Conservation (phyloP, 768 basidiomycete genomes). For the Pleurotus salmoneostramineus region DNA sequence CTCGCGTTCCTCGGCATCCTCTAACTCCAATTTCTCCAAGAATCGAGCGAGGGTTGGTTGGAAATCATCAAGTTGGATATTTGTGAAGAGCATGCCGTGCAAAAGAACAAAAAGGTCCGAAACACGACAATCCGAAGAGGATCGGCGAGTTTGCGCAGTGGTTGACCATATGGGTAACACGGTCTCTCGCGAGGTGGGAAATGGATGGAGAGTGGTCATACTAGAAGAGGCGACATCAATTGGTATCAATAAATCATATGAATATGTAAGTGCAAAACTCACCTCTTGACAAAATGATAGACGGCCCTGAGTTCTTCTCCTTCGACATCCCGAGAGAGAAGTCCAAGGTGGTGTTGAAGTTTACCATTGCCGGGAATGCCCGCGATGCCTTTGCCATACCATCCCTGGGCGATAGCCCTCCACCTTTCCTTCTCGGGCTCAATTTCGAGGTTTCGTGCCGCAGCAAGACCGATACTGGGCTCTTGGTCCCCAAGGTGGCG, state of each 20-base stretch:
- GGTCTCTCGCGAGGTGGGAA: constrained; percentile 84
- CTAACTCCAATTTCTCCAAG: constrained; percentile 81
- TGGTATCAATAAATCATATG: neutral
- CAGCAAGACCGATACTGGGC: constrained; percentile 82
- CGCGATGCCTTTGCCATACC: constrained; percentile 86
- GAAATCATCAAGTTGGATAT: constrained; percentile 93
- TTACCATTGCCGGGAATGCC: constrained; percentile 94
- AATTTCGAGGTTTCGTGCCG: constrained; percentile 77
- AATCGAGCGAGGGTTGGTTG: constrained; percentile 75
- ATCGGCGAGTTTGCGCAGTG: constrained; percentile 66
- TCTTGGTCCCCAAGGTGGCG: neutral
- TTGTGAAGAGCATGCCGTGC: constrained; percentile 97
- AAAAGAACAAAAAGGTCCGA: constrained; percentile 86
- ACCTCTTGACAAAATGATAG: constrained; percentile 97
- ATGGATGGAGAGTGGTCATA: constrained; percentile 89
- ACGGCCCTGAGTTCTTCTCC: constrained; percentile 79
- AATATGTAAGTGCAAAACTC: constrained; percentile 18
- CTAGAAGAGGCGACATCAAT: constrained; percentile 34
- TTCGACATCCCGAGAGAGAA: constrained; percentile 81
- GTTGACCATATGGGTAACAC: constrained; percentile 86
- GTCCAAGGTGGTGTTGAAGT: constrained; percentile 89
- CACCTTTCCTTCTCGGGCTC: constrained; percentile 92
- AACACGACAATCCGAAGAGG: constrained; percentile 67
- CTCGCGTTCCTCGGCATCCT: constrained; percentile 76
- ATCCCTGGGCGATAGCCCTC: constrained; percentile 84